phyloP scores from a whole-genome alignment of 225 moss, liverwort and hornwort species.

The Straminergon stramineum region DNA sequence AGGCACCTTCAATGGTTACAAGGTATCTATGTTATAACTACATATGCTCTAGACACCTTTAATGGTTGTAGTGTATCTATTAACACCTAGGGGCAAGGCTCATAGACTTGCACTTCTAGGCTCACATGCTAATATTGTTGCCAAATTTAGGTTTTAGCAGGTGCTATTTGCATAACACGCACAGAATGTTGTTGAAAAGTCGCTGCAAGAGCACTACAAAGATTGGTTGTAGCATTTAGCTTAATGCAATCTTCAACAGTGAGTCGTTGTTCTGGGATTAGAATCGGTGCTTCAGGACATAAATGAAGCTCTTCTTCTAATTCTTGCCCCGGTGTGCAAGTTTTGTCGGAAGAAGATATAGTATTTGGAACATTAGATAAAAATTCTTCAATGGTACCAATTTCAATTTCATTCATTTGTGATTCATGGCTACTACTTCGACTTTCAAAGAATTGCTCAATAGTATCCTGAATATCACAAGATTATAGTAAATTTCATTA shows the following conservation, averaged over 20 bases:
- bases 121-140: rapidly evolving
- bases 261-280: neutral
- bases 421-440: constrained; percentile 6
- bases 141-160: neutral
- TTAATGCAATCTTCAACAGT: constrained; percentile 4
- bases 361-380: neutral
- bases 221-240: constrained; percentile 13
- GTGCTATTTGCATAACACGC: constrained; percentile 16
- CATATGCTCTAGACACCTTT: neutral
- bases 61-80: neutral
- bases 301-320: neutral
- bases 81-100: neutral
- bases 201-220: constrained; percentile 10
- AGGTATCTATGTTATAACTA: neutral
- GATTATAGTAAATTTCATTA: neutral
- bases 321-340: neutral
- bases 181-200: constrained; percentile 15
- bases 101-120: neutral
- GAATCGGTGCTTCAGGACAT: neutral
- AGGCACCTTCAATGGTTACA: neutral
- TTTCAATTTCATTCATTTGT: constrained; percentile 7
- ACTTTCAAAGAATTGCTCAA: constrained; percentile 9
- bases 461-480: neutral
- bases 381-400: constrained; percentile 1
- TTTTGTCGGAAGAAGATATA: neutral